Base-by-base conservation (phyloP, 192 early-diverging fungal genomes). In the Piromyces sp. region DNA sequence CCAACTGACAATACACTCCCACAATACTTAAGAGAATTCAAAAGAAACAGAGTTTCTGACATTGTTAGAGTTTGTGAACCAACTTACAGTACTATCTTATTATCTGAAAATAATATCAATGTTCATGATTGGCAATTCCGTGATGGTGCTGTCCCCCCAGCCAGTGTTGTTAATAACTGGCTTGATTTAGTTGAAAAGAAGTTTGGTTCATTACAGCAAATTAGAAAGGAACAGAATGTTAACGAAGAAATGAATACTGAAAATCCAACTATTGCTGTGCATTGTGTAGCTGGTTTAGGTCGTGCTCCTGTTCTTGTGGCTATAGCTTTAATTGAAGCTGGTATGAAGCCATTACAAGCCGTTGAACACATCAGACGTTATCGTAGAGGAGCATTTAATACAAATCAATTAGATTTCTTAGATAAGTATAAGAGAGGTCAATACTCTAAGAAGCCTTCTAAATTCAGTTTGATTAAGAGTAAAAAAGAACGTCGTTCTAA, bases 251-350 rank as follows among this genome's bases (percentile, higher is more conserved):
- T 68, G 79, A 30, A 31, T 89, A 89, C 26, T 42, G 82, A 79
- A 81, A 31, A 31, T 19, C 26, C 81, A 36, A 94, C 92, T 1
- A 93, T 94, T 81, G 96, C 95, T 3, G 92, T 97, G 11, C 96
- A 98, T 84, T 98, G 96, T 84, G 96, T 98, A 29, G 95, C 96
- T 9, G 96, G 96, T 30, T 90, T 98, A 12, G 96, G 96, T 12
- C 93, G 97, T 30, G 97, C 97, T 6, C 97, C 97, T 2, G 93
- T 96, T 26, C 87, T 99, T 15, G 96, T 94, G 14, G 93, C 94
- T 0, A 87, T 95, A 83, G 94, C 93, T 7, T 83, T 95, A 79
- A 92, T 95, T 80, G 94, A 95, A 80, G 86, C 89, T 36, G 94
- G 94, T 19, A 92, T 94, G 92, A 88, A 90, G 51, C 92, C 93